phyloP scores from a whole-genome alignment of 2,329 filamentous ascomycete genomes.

The Atkinsonella texensis region DNA sequence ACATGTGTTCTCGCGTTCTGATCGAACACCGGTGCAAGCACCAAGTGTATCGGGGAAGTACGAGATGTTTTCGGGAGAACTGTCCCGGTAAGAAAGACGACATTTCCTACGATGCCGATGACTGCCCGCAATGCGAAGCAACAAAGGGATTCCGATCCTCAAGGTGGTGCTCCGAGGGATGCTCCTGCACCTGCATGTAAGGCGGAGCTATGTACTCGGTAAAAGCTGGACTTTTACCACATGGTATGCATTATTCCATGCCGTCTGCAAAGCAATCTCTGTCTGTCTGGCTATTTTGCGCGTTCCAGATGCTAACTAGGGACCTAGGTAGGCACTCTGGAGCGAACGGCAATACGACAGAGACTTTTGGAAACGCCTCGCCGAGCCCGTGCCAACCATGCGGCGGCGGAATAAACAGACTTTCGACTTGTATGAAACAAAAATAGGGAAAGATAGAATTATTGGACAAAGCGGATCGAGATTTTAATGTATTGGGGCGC shows the following conservation, averaged over 20 bases:
- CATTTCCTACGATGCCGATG: constrained; percentile 17
- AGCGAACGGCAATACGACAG: neutral
- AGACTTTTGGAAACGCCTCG: neutral
- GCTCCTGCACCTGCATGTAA: constrained; percentile 21
- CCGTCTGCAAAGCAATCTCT: too few species aligned
- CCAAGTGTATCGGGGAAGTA: constrained; percentile 22
- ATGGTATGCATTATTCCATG: neutral
- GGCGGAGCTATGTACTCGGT: neutral
- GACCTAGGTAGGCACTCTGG: too few species aligned
- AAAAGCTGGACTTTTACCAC: neutral
- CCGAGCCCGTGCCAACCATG: neutral
- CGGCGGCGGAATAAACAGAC: neutral
- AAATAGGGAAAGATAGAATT: neutral
- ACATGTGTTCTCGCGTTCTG: constrained; percentile 22
- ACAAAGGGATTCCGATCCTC: constrained; percentile 19
- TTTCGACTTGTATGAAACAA: neutral
- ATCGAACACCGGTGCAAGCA: constrained; percentile 26
- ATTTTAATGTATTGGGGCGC: neutral
- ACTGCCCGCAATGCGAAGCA: constrained; percentile 24
- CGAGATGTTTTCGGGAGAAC: constrained; percentile 21
- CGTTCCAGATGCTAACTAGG: too few species aligned
- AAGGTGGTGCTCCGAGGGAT: constrained; percentile 23
- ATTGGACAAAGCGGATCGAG: constrained; percentile 1
- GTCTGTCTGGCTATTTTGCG: neutral
- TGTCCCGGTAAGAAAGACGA: constrained; percentile 21